Evolutionary conservation across 768 basidiomycete genomes (phyloP).

Genomic region (Suillus subalutaceus): DNA sequence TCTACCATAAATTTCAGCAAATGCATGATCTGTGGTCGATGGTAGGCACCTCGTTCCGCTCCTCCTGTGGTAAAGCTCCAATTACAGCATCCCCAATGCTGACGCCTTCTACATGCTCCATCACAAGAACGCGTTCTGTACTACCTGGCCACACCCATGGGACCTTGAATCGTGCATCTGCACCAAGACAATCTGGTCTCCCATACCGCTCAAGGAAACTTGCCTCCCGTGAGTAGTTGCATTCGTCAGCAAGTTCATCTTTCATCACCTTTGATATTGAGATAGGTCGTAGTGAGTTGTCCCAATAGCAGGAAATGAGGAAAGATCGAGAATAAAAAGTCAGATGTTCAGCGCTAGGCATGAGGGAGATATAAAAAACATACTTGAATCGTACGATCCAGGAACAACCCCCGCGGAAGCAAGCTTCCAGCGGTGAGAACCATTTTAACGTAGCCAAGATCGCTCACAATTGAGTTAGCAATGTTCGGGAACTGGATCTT

Average conservation of each 20-base stretch:
- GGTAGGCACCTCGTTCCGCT: conserved; percentile 67
- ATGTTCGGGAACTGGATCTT: conserved; percentile 98
- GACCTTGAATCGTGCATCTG: conserved; percentile 72
- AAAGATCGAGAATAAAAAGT: conserved; percentile 1
- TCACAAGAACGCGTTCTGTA: conserved; percentile 83
- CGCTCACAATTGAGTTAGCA: conserved; percentile 80
- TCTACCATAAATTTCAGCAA: conserved; percentile 48
- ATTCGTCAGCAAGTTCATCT: conserved; percentile 89
- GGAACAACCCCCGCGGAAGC: conserved; percentile 86
- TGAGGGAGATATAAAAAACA: conserved; percentile 8
- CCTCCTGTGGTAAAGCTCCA: conserved; percentile 57
- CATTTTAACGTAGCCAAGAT: conserved; percentile 83
- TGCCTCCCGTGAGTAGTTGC: conserved; percentile 87
- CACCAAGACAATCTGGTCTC: conserved; percentile 49
- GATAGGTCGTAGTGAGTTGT: background rate
- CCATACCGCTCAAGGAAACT: conserved; percentile 65
- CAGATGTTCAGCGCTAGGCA: background rate
- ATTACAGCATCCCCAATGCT: conserved; percentile 73
- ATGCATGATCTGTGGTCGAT: background rate
- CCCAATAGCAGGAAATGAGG: background rate
- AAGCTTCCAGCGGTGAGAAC: conserved; percentile 79
- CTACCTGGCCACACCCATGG: conserved; percentile 87
- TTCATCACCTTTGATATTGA: conserved; percentile 70
- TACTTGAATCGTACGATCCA: conserved; percentile 84
- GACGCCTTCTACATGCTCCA: conserved; percentile 81